Base-by-base conservation (phyloP, 257 asterid species). In the Vinca minor region DNA sequence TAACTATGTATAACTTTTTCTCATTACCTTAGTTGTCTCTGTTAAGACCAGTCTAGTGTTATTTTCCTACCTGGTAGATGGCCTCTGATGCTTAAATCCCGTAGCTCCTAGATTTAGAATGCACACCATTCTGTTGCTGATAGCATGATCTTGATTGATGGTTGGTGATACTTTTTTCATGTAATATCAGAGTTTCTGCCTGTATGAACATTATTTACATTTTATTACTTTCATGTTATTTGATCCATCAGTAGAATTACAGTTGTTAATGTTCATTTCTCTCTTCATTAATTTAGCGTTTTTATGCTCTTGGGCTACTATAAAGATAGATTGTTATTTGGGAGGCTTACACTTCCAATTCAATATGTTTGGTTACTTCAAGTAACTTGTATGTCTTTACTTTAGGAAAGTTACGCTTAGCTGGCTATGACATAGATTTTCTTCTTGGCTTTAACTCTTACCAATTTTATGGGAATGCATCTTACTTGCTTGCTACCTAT, bases 1-100 rank as follows among this genome's bases (percentile, higher is more conserved):
- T 62, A 45, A 38, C 50, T 25, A 42, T 36, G 18, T 65, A 63
- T 44, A 14, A 53, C 42, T 35, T 58, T 59, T 32, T 29, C 21
- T 23, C 32, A 6, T 9, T 17, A 9, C 44, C 26, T 20, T 55
- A 28, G 36, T 11, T 1, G 4, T 29, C 0, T 9, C 60, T 55
- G 1, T 28, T 55, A 26, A 18, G 4, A 28, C 23, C 6, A 5
- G 13, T 55, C 18, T 28, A 29, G 15, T 55, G 36, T 5, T 55
- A 4, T 55, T 29, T 34, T 55, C 13, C 39, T 14, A 7, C 18
- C 23, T 55, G 39, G 21, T 28, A 29, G 59, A n/a, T 29, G 25
- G 39, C 38, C 29, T 55, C 18, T 29, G 38, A 55, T 55, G 60
- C 60, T 55, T 55, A 29, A 29, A 29, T 55, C 23, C 21, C 15